Conservation (phyloP, 805 yeast species). For the Candida broadrunensis region DNA sequence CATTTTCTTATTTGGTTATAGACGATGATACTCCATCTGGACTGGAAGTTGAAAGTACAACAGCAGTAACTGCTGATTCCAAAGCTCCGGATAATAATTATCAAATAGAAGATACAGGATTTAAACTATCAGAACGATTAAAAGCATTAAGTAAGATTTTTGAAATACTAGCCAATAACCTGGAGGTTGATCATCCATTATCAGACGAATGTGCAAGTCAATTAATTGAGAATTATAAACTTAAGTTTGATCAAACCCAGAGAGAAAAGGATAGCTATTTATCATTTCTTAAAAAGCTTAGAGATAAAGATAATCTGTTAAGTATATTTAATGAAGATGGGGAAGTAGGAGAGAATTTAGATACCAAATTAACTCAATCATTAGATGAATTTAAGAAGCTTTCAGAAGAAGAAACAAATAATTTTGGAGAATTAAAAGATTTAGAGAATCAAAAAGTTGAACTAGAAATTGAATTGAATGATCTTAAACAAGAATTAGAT, state of each 20-base stretch:
- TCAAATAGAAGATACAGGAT: constrained; percentile 6
- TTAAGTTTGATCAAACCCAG: constrained; percentile 67
- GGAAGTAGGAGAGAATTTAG: constrained; percentile 12
- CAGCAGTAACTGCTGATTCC: too few relatives aligned
- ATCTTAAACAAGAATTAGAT: constrained; percentile 38
- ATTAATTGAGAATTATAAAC: constrained; percentile 61
- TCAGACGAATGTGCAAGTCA: constrained; percentile 80
- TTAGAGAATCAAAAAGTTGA: constrained; percentile 42
- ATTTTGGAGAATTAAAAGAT: constrained; percentile 26
- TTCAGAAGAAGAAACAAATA: constrained; percentile 32
- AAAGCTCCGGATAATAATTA: background rate
- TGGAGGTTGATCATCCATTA: constrained; percentile 78
- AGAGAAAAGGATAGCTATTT: constrained; percentile 77
- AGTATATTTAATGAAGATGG: background rate
- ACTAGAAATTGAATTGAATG: constrained; percentile 47
- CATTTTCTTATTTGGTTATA: constrained; percentile 9
- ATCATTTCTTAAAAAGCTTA: constrained; percentile 67
- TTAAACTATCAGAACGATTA: constrained; percentile 46
- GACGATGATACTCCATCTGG: constrained; percentile 1
- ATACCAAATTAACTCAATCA: constrained; percentile 42
- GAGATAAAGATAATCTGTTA: constrained; percentile 25
- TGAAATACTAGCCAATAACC: constrained; percentile 63
- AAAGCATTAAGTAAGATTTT: constrained; percentile 63
- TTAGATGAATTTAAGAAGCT: constrained; percentile 45
- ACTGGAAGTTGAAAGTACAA: too few relatives aligned